Evolutionary conservation across 1,284 basidiomycete species (phyloP), one percentile per base, ranked within the genome.

Genomic region (Sphagnurus paluster): DNA sequence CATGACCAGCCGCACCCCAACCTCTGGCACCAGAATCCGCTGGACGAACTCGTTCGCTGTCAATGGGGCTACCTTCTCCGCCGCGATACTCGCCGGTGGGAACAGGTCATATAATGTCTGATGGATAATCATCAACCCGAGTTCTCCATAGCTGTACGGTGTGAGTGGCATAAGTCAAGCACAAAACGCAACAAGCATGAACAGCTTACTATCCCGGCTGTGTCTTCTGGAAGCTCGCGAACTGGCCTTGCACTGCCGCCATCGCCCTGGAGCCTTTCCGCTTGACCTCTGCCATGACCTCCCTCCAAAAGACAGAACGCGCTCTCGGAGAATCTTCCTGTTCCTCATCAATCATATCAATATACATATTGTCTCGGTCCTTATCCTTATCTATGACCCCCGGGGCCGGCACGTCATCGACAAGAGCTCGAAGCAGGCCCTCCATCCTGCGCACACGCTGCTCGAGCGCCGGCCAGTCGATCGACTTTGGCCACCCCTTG

Each of bases 171-270:
- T 34, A 14, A 46, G 14, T 11, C 39, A 20, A 26, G 44, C n/a
- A 19, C 35, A 21, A 48, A 5, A 42, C 16, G n/a, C 32, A 46
- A 49, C 14, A 38, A 9, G 8, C 25, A 38, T 13, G 36, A 14
- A 42, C 33, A 19, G 65, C 88, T 70, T 59, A 91, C 89, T 91
- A 91, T 70, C 89, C 88, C 29, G 88, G 86, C 54, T 89, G 87
- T 1, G 79, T 78, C 66, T 81, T 87, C 56, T 87, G 77, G 56
- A 91, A 91, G 55, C 69, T 86, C 20, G 78, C 72, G 56, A 88
- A 87, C 56, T 90, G 88, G 1, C 78, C 86, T 36, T 73, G 76
- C 38, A 88, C 75, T 24, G 87, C 82, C 2, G 77, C 72, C 9
- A 79, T 78, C n/a, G 77, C 77, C 35, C 80, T 75, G 20, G 76